These are phyloP conservation scores for Penicillium psychrosexuale DNA, from an alignment of 2,329 filamentous ascomycete species.

Conservation along the genomic window DNA sequence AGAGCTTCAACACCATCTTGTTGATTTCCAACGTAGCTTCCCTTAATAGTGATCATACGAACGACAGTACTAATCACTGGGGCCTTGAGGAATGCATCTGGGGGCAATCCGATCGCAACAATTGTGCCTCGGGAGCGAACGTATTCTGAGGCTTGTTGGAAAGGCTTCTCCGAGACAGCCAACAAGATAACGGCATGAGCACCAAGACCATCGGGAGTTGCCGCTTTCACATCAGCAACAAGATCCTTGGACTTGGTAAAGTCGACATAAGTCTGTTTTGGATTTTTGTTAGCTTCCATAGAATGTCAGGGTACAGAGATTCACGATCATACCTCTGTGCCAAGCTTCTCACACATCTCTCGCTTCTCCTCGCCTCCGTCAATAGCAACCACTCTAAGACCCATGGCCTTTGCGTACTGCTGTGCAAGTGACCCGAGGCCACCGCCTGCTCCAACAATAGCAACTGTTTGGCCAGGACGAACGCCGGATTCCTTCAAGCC, in stretches of 20 bases:
- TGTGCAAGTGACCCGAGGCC: slow-evolving; percentile 75
- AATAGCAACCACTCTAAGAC: slow-evolving; percentile 73
- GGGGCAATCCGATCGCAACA: slow-evolving; percentile 81
- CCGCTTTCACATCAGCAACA: slow-evolving; percentile 73
- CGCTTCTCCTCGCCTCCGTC: slow-evolving; percentile 80
- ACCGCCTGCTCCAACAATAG: slow-evolving; percentile 83
- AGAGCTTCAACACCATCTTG: slow-evolving; percentile 81
- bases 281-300: not conserved
- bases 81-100: slow-evolving; percentile 66
- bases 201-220: slow-evolving; percentile 68
- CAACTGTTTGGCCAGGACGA: slow-evolving; percentile 71
- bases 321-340: slow-evolving; percentile 51
- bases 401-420: slow-evolving; percentile 91
- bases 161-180: slow-evolving; percentile 80
- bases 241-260: slow-evolving; percentile 71
- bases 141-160: slow-evolving; percentile 86
- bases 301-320: no score
- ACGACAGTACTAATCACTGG: slow-evolving; percentile 83
- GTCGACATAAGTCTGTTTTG: slow-evolving; percentile 62
- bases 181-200: slow-evolving; percentile 79
- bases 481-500: slow-evolving; percentile 78
- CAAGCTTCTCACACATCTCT: slow-evolving; percentile 63
- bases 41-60: slow-evolving; percentile 84
- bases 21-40: slow-evolving; percentile 86
- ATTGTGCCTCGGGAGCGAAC: slow-evolving; percentile 76